Conservation (phyloP, 1,139 yeast species). For the Zygosaccharomyces pseudobailii region DNA sequence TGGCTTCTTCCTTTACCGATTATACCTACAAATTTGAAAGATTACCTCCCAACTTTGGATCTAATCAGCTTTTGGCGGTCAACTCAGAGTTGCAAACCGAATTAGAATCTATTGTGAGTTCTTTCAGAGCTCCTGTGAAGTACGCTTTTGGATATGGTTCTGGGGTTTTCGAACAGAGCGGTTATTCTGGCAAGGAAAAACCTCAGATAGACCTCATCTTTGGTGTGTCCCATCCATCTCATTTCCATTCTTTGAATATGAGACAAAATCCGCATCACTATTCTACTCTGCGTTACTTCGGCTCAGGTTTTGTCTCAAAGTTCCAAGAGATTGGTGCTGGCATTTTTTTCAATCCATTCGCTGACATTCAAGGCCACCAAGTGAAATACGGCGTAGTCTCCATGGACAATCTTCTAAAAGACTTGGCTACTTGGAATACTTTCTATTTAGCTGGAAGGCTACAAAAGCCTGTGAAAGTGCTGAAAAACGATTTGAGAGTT, state of each 20-base stretch:
- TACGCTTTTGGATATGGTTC: conserved; percentile 93
- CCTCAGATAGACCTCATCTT: conserved; percentile 88
- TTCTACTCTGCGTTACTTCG: conserved; percentile 58
- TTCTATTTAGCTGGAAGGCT: conserved; percentile 88
- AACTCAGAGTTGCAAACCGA: conserved; percentile 44
- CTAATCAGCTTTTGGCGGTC: conserved; percentile 52
- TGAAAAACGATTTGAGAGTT: conserved; percentile 58
- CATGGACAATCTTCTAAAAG: conserved; percentile 53
- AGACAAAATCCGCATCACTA: conserved; percentile 68
- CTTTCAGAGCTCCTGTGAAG: conserved; percentile 64
- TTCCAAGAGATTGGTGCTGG: conserved; percentile 83
- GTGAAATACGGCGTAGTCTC: conserved; percentile 88
- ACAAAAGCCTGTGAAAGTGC: conserved; percentile 85
- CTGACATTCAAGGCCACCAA: conserved; percentile 54
- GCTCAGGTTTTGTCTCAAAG: conserved; percentile 52
- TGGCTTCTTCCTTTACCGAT: conserved; percentile 39
- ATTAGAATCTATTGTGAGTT: conserved; percentile 47
- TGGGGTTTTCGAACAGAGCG: conserved; percentile 85
- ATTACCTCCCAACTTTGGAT: conserved; percentile 51
- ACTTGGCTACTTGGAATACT: conserved; percentile 76
- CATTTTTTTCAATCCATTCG: conserved; percentile 89
- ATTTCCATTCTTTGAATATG: conserved; percentile 74
- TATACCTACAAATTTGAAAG: conserved; percentile 41
- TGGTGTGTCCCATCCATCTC: conserved; percentile 66
- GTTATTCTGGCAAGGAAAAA: conserved; percentile 36